phyloP scores from a whole-genome alignment of 179 eudicot genomes.

The Camellia oleifera region DNA sequence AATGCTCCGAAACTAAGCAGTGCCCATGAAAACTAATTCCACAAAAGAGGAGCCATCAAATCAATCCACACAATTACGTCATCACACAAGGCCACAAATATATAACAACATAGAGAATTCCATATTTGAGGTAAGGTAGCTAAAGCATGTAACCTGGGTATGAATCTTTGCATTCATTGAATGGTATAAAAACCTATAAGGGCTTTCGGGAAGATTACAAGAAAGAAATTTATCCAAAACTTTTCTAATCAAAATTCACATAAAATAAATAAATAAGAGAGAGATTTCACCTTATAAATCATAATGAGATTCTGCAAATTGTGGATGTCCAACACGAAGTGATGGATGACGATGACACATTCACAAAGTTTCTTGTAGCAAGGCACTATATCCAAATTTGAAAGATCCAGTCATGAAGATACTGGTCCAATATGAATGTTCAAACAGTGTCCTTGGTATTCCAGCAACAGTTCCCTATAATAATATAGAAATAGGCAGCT shows the following conservation, averaged over 20 bases:
- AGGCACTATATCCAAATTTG: background rate
- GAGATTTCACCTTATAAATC: conserved; percentile 8
- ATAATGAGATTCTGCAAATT: background rate
- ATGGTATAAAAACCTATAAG: background rate
- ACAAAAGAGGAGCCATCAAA: background rate
- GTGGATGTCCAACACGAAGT: background rate
- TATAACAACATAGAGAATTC: background rate
- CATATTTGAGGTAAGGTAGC: background rate
- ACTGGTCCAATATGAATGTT: background rate
- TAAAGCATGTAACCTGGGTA: background rate
- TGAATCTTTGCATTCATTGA: background rate
- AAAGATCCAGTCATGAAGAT: background rate
- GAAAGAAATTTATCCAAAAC: background rate
- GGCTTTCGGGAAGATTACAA: background rate
- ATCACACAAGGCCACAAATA: background rate
- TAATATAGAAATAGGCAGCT: background rate
- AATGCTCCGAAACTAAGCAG: background rate
- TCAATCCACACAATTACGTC: background rate
- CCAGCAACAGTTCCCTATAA: background rate
- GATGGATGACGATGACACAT: background rate
- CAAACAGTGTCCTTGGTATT: background rate
- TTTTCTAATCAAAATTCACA: background rate
- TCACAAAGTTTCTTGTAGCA: background rate
- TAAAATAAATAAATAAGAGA: background rate
- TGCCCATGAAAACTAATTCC: background rate